These are phyloP conservation scores for Amaranthus tricolor DNA, from an alignment of 179 eudicot species.

Conservation along the genomic window DNA sequence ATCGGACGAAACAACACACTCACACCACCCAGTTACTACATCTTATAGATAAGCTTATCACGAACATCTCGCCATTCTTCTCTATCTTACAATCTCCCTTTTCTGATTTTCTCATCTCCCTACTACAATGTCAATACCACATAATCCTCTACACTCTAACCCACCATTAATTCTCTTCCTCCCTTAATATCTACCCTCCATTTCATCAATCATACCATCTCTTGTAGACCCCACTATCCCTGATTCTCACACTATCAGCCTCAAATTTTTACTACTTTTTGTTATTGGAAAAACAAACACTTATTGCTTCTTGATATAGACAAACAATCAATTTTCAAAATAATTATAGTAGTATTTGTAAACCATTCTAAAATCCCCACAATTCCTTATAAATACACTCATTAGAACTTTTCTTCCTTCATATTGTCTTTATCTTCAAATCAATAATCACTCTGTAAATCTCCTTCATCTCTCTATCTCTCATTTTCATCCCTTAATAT, in stretches of 20 bases:
- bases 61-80: constrained; percentile 27
- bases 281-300: background rate
- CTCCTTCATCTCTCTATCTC: too few relatives aligned
- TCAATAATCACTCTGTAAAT: too few relatives aligned
- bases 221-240: background rate
- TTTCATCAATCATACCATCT: background rate
- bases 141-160: constrained; percentile 10
- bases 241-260: background rate
- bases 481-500: too few relatives aligned
- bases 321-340: too few relatives aligned
- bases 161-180: background rate
- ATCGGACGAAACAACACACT: constrained; percentile 28
- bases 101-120: constrained; percentile 1
- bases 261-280: background rate
- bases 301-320: too few relatives aligned
- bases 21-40: constrained; percentile 40
- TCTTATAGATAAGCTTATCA: constrained; percentile 49
- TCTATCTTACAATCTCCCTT: constrained; percentile 8
- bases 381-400: too few relatives aligned
- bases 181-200: constrained; percentile 13
- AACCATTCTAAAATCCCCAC: too few relatives aligned
- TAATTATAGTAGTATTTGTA: too few relatives aligned
- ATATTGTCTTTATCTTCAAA: too few relatives aligned
- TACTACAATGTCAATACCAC: constrained; percentile 13
- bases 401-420: too few relatives aligned